Evolutionary conservation across 495 filamentous ascomycete genomes (phyloP), one percentile per base, ranked within the genome.

Genomic region (Collariella sp.): DNA sequence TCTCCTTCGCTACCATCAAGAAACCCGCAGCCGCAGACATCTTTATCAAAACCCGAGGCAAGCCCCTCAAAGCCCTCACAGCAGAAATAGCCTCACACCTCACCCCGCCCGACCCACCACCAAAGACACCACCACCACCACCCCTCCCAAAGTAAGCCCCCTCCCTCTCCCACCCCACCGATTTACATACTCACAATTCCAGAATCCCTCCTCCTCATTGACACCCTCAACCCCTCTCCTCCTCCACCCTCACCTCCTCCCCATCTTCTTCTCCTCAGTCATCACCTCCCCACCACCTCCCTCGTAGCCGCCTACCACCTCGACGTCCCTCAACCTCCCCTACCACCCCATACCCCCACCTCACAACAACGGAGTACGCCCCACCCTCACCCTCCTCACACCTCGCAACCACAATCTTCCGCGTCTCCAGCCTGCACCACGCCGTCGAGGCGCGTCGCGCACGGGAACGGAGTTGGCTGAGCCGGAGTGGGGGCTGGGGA

Each of bases 401-500:
- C 59, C 70, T 80, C 38, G 72, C 78, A 1, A 81, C 78, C 12
- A 67, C 76, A 20, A 65, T 80, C 31, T 65, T 81, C 19, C 66
- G 66, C 26, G 62, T 74, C 16, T 66, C 63, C 0, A 83, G 79
- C 16, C 77, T 95, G 52, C 71, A 79, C 5, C 88, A 96, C 38
- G 76, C 83, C 36, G 69, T 91, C 11, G 80, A 80, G 11, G 72
- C 73, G 31, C 88, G 86, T 60, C 72, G 73, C 15, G 87, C 89
- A 5, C 77, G 76, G 7, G 82, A 90, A 59, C 77, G 83, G 50
- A 88, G 84, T 55, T 85, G 18, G 79, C 72, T 18, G 80, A 81
- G 46, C 93, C 91, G 0, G 73, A 77, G 16, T 95, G 85, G 61
- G 93, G 93, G 1, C 74, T 96, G 0, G 74, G 73, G 16, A 86